phyloP scores from a whole-genome alignment of 257 asterid species.

The Voacanga thouarsii region DNA sequence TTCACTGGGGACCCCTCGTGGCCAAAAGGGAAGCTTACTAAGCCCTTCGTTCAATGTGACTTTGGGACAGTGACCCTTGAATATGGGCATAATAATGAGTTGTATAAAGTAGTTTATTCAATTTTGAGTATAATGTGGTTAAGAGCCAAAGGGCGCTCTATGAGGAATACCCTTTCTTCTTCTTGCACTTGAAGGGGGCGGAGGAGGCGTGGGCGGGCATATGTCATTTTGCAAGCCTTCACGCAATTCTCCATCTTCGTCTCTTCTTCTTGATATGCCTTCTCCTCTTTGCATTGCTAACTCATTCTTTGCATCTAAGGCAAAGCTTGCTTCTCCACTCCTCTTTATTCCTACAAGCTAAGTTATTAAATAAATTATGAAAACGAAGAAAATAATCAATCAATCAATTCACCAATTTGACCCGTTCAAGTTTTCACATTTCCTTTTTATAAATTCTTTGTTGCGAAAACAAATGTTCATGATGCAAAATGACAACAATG shows the following conservation, averaged over 20 bases:
- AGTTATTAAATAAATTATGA: conserved; percentile 16
- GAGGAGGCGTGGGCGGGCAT: conserved; percentile 82
- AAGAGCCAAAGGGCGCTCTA: conserved; percentile 88
- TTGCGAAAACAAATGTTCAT: background rate
- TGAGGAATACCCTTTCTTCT: conserved; percentile 98
- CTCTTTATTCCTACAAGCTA: conserved; percentile 92
- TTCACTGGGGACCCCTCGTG: conserved; percentile 26
- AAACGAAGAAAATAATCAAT: background rate
- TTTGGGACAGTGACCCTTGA: conserved; percentile 41
- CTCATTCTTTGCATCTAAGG: conserved; percentile 51
- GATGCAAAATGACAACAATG: conserved; percentile 5
- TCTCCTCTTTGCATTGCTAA: conserved; percentile 47
- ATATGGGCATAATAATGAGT: conserved; percentile 34
- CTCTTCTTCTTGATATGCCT: conserved; percentile 52
- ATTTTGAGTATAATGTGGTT: background rate
- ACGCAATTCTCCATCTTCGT: conserved; percentile 57
- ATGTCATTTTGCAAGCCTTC: conserved; percentile 84
- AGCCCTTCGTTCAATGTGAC: conserved; percentile 4
- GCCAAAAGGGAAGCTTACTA: conserved; percentile 23
- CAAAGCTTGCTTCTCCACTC: conserved; percentile 68
- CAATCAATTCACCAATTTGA: background rate
- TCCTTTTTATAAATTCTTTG: background rate
- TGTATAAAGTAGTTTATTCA: conserved; percentile 37
- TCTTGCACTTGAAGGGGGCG: conserved; percentile 67
- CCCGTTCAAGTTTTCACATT: background rate